Base-by-base conservation (phyloP, 2,329 filamentous ascomycete species). In the Ophiocordyceps australis region DNA sequence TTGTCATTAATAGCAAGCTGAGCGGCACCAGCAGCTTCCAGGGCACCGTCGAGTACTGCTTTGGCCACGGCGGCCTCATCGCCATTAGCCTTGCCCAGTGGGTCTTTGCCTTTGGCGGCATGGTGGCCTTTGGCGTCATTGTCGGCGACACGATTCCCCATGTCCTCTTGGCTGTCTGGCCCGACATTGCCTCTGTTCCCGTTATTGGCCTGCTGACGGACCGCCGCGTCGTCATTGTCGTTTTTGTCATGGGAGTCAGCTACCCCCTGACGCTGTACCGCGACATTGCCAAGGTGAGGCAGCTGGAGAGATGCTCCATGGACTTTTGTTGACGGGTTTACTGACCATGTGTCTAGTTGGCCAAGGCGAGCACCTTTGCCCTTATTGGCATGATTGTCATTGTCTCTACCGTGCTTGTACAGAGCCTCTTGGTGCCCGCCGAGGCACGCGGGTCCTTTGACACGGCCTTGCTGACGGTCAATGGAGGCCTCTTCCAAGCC, bases 111-210 rank as follows among this genome's bases (percentile, higher is more conserved):
- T 98, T 95, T 57, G 89, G 89, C 29, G 89, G 89, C 35, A 98
- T 98, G 89, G 72, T 98, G 29, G 89, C 89, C 10, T 98, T 95
- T 50, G 89, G 85, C 37, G 83, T 98, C 41, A 94, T 98, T 42
- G 79, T 98, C 8, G 89, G 89, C 31, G 89, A 98, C 49, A 85
- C 81, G 1, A 94, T 98, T 43, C 89, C 89, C 4, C 81, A 85
- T 47, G 89, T 98, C 24, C 50, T 95, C 41, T 55, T 62, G 24
- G 81, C 85, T 5, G 50, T 94, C 5, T 93, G 86, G 57, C 85
- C 89, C 1, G 68, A 67, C 3, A 46, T 95, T 31, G 54, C 57
- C 20, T 59, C 72, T 17, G 71, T 78, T 46, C 72, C 81, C 1
- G 77, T 94, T 14, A 50, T 95, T 12, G 80, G 82, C 49, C 62